Conservation (phyloP, 169 alveolate genomes). For the Toxoplasma gondii region DNA sequence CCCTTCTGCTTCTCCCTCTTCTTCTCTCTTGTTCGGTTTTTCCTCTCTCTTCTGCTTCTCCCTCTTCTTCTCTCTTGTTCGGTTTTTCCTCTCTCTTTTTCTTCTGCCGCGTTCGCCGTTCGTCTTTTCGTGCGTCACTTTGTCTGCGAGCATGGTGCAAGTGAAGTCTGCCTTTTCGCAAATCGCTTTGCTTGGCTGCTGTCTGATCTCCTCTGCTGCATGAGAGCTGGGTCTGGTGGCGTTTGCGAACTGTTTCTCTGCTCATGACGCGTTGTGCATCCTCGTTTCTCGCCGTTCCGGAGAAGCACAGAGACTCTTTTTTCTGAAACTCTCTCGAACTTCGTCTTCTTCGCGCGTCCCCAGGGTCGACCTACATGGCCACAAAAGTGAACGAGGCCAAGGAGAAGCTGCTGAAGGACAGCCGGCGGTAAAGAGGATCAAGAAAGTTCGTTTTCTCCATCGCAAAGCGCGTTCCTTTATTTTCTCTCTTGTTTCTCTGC, state of each 20-base stretch:
- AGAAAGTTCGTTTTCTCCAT: neutral
- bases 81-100: neutral
- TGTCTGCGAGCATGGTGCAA: neutral
- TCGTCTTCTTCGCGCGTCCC: neutral
- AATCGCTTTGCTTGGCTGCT: too few relatives aligned
- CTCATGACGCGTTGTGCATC: too few relatives aligned
- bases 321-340: neutral
- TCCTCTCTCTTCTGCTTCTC: neutral
- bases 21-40: neutral
- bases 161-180: too few relatives aligned
- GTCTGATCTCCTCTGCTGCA: too few relatives aligned
- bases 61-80: neutral
- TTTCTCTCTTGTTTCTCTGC: neutral
- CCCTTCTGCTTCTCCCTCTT: neutral
- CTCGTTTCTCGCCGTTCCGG: too few relatives aligned
- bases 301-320: too few relatives aligned
- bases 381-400: conserved; percentile 92
- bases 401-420: conserved; percentile 77
- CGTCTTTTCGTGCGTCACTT: too few relatives aligned
- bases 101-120: neutral
- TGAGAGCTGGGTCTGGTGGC: too few relatives aligned
- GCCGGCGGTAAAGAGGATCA: neutral
- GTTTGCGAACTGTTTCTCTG: too few relatives aligned
- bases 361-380: conserved; percentile 89
- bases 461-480: neutral